Evolutionary conservation across 2,329 filamentous ascomycete genomes (phyloP).

Genomic region (Zasmidium angulare): DNA sequence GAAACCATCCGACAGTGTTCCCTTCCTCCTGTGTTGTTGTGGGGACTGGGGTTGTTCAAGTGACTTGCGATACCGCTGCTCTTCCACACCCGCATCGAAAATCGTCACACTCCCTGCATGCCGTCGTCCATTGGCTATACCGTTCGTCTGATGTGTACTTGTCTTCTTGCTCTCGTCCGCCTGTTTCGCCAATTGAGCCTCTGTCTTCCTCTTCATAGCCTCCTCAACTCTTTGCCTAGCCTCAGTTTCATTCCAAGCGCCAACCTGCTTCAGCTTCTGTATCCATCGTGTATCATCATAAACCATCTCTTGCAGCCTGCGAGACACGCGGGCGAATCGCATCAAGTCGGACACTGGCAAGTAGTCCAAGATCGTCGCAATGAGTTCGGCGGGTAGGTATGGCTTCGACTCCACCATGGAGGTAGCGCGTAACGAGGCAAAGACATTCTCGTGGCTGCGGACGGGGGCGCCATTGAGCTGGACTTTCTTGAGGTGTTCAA

Average conservation of each 20-base stretch:
- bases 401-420: slow-evolving; percentile 78
- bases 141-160: slow-evolving; percentile 36
- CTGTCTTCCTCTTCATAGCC: slow-evolving; percentile 55
- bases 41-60: slow-evolving; percentile 34
- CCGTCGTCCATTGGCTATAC: slow-evolving; percentile 34
- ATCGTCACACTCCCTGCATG: slow-evolving; percentile 57
- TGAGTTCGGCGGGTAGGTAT: slow-evolving; percentile 85
- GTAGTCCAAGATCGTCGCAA: slow-evolving; percentile 85
- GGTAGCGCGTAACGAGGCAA: slow-evolving; percentile 75
- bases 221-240: slow-evolving; percentile 80
- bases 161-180: slow-evolving; percentile 41
- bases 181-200: slow-evolving; percentile 51
- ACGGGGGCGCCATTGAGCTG: slow-evolving; percentile 23
- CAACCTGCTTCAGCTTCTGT: slow-evolving; percentile 78
- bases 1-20: slow-evolving; percentile 67
- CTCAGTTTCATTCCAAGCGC: slow-evolving; percentile 86
- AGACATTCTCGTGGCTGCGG: slow-evolving; percentile 49
- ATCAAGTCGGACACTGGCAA: slow-evolving; percentile 82
- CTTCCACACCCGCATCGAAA: slow-evolving; percentile 72
- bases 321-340: slow-evolving; percentile 78
- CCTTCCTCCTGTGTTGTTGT: slow-evolving; percentile 23
- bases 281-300: slow-evolving; percentile 98
- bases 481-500: slow-evolving; percentile 30
- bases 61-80: slow-evolving; percentile 54
- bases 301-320: slow-evolving; percentile 92